These are phyloP conservation scores for Rhodotorula sp. DNA, from an alignment of 1,284 basidiomycete species.

Conservation along the genomic window DNA sequence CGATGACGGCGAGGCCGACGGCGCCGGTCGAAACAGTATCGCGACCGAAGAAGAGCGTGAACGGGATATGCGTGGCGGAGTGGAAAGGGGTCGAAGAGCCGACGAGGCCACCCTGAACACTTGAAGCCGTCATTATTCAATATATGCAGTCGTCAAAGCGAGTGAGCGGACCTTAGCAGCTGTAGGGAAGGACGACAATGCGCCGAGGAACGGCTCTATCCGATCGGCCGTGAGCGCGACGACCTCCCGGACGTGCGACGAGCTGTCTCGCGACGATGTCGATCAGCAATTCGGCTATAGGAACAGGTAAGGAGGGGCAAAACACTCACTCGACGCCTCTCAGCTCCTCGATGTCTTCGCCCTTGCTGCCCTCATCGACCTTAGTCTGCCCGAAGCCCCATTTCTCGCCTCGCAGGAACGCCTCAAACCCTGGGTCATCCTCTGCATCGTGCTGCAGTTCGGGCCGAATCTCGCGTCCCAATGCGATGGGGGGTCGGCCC, in stretches of 20 bases:
- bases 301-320: not conserved
- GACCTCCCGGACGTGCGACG: slow-evolving; percentile 23
- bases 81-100: slow-evolving; percentile 40
- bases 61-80: slow-evolving; percentile 14
- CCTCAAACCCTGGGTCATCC: slow-evolving; percentile 24
- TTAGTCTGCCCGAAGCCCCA: slow-evolving; percentile 35
- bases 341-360: slow-evolving; percentile 11
- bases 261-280: not conserved
- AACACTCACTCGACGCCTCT: slow-evolving; percentile 17
- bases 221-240: slow-evolving; percentile 38
- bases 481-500: slow-evolving; percentile 31
- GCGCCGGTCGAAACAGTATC: slow-evolving; percentile 19
- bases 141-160: not conserved
- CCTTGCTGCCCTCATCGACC: not conserved
- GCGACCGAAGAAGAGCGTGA: slow-evolving; percentile 23
- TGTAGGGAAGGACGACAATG: slow-evolving; percentile 12
- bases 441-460: not conserved
- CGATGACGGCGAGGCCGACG: slow-evolving; percentile 34
- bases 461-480: slow-evolving; percentile 35
- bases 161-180: slow-evolving; percentile 11
- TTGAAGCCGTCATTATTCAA: no score
- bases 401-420: slow-evolving; percentile 32
- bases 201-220: slow-evolving; percentile 28
- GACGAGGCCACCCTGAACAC: slow-evolving; percentile 26
- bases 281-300: no score